Conservation (phyloP, 176 grass and related monocot genomes). For the Oryza rufipogon region DNA sequence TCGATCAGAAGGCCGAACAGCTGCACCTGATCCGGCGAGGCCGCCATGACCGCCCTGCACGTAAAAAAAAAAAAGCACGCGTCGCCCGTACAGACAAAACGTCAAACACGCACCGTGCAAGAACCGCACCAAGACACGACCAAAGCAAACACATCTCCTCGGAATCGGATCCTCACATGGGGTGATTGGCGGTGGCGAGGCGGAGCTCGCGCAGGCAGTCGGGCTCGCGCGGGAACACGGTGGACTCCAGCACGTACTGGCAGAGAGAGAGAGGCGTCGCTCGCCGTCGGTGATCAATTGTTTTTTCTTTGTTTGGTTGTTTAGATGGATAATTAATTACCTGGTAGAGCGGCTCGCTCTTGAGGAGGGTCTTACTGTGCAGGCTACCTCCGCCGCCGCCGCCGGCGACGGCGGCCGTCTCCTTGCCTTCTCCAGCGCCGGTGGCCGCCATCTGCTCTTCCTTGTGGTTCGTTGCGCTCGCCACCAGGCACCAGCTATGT, state of each 20-base stretch:
- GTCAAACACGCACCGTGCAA: conserved; percentile 27
- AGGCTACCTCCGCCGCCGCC: conserved; percentile 5
- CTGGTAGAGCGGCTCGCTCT: conserved; percentile 58
- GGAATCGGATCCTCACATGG: conserved; percentile 31
- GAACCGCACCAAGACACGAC: background rate
- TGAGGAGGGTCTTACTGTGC: conserved; percentile 61
- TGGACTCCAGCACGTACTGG: conserved; percentile 72
- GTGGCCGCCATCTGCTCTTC: conserved; percentile 32
- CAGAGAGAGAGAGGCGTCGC: background rate
- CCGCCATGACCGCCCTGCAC: conserved; percentile 52
- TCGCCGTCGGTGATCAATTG: background rate
- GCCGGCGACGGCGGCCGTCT: background rate
- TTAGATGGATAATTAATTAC: background rate
- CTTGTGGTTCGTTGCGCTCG: background rate
- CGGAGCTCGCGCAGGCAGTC: conserved; percentile 75
- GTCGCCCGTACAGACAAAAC: background rate
- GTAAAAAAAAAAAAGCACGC: background rate
- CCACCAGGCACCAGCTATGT: too few relatives aligned
- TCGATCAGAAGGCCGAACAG: conserved; percentile 61
- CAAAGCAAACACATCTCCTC: background rate
- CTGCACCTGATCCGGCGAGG: conserved; percentile 63
- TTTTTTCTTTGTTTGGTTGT: too few relatives aligned
- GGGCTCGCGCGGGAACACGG: conserved; percentile 67
- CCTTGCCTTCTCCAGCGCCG: conserved; percentile 2
- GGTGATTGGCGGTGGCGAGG: conserved; percentile 53